These are phyloP conservation scores for Coelastrella sp. DNA, from an alignment of 139 green algal genomes.

Conservation along the genomic window DNA sequence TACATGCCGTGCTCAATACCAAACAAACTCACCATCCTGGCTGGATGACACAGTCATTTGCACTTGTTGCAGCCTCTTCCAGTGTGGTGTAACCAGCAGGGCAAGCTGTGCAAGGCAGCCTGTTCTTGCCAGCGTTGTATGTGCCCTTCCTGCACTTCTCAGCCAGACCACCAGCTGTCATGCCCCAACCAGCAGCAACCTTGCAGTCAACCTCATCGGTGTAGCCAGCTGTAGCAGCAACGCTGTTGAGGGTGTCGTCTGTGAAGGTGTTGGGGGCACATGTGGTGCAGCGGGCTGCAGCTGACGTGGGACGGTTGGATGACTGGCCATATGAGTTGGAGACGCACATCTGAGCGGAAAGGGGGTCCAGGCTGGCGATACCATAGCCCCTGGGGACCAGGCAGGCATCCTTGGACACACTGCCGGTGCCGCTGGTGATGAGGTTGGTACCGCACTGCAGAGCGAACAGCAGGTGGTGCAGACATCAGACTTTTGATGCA, in stretches of 20 bases:
- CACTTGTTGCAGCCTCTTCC: not conserved
- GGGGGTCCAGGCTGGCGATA: not conserved
- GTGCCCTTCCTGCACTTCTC: constrained; percentile 1
- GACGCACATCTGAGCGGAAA: not conserved
- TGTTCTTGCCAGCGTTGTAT: not conserved
- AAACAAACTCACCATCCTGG: not conserved
- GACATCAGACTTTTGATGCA: not conserved
- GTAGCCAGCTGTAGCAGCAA: not conserved
- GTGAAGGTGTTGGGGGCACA: constrained; percentile 12
- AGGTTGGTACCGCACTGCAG: constrained; percentile 10
- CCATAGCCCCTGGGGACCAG: constrained; percentile 1
- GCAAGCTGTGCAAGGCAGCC: not conserved
- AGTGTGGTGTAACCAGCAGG: constrained; percentile 6
- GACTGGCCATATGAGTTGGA: not conserved
- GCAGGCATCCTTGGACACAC: constrained; percentile 37
- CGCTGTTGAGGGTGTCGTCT: not conserved
- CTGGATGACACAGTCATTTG: not conserved
- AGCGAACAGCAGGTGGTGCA: not conserved
- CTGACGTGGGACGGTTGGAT: not conserved
- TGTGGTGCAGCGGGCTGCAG: constrained; percentile 1
- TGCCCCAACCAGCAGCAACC: not conserved
- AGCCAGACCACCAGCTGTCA: not conserved
- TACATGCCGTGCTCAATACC: not conserved
- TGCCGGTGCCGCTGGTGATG: not conserved
- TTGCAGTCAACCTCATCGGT: constrained; percentile 1